phyloP scores from a whole-genome alignment of 2,329 filamentous ascomycete genomes.

The Botrytis tulipae region DNA sequence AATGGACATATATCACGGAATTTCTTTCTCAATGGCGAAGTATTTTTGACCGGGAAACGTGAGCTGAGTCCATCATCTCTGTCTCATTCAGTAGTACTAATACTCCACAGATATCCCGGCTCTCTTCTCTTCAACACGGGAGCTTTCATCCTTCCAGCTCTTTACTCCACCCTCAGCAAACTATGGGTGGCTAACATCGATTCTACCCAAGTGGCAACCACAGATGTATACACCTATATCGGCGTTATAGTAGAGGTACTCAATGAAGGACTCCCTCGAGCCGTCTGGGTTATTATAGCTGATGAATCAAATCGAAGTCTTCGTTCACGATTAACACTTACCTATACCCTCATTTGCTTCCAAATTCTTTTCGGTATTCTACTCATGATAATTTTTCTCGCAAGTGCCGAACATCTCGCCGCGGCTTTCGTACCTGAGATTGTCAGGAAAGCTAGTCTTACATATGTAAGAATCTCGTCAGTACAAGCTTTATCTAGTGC shows the following conservation, averaged over 20 bases:
- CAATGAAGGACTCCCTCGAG: constrained; percentile 69
- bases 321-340: constrained; percentile 53
- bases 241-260: constrained; percentile 64
- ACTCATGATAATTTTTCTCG: constrained; percentile 58
- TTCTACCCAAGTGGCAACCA: constrained; percentile 59
- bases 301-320: constrained; percentile 56
- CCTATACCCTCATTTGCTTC: constrained; percentile 62
- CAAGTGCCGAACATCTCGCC: constrained; percentile 54
- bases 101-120: constrained; percentile 49
- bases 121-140: constrained; percentile 61
- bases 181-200: constrained; percentile 71
- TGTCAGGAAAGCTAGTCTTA: constrained; percentile 55
- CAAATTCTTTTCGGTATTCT: constrained; percentile 57
- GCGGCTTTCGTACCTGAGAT: constrained; percentile 61
- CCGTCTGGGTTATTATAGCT: constrained; percentile 67
- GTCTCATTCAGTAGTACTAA: neutral
- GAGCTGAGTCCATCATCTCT: neutral
- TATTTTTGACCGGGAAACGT: neutral
- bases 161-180: constrained; percentile 67
- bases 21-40: neutral
- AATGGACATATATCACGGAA: neutral
- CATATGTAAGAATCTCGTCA: constrained; percentile 62
- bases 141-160: constrained; percentile 62
- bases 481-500: constrained; percentile 62
- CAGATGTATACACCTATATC: constrained; percentile 69